These are phyloP conservation scores for Colletotrichum salicis DNA, from an alignment of 2,329 filamentous ascomycete genomes.

Conservation along the genomic window DNA sequence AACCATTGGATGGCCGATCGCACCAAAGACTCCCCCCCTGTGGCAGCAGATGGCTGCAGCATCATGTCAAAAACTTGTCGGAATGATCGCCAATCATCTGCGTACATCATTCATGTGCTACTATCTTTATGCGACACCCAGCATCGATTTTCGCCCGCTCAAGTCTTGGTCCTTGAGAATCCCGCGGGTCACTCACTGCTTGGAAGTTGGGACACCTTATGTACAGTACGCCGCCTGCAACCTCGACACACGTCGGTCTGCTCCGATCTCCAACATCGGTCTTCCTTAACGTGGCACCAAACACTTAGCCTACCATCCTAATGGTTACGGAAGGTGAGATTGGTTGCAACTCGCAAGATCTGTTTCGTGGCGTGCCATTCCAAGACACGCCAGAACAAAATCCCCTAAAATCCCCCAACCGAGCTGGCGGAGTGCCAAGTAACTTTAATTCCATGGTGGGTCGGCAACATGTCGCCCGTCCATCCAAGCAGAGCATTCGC, in stretches of 20 bases:
- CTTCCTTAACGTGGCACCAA: conserved; percentile 1
- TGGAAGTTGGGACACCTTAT: background rate
- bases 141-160: background rate
- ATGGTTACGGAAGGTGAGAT: conserved; percentile 11
- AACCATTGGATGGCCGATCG: background rate
- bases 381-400: conserved; percentile 28
- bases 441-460: conserved; percentile 33
- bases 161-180: background rate
- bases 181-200: background rate
- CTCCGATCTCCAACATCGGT: background rate
- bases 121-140: background rate
- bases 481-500: conserved; percentile 16
- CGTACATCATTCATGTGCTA: conserved; percentile 31
- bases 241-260: background rate
- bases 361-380: conserved; percentile 30
- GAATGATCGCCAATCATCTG: conserved; percentile 29
- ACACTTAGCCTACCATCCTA: background rate
- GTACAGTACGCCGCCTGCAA: background rate
- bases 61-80: conserved; percentile 2
- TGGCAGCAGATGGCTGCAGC: conserved; percentile 1
- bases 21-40: background rate
- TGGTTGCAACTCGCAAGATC: conserved; percentile 21
- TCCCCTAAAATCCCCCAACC: conserved; percentile 22
- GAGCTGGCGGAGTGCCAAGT: conserved; percentile 34
- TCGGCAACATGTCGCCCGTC: background rate